These are phyloP conservation scores for Nakaseomyces nivariensis DNA, from an alignment of 1,139 yeast genomes.

Conservation along the genomic window DNA sequence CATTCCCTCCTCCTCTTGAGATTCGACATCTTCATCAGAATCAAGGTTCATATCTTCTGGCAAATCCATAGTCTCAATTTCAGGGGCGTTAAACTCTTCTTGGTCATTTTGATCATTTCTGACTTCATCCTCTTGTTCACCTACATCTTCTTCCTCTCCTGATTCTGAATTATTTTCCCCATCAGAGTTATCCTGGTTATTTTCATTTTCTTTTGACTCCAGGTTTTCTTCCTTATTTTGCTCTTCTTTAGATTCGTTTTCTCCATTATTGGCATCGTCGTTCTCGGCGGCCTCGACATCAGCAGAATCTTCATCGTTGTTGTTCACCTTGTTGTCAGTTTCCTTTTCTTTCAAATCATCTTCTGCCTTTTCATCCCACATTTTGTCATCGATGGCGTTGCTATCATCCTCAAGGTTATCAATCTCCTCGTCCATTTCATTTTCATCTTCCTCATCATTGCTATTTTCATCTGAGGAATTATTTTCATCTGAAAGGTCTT, in stretches of 20 bases:
- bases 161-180: conserved; percentile 55
- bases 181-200: conserved; percentile 39
- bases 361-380: conserved; percentile 94
- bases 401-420: conserved; percentile 93
- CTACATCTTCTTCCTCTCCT: conserved; percentile 61
- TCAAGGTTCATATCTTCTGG: conserved; percentile 85
- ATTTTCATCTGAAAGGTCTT: conserved; percentile 66
- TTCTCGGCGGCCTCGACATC: conserved; percentile 58
- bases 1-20: conserved; percentile 31
- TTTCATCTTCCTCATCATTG: conserved; percentile 40
- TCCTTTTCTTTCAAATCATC: conserved; percentile 67
- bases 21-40: conserved; percentile 51
- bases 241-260: conserved; percentile 27
- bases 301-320: conserved; percentile 41
- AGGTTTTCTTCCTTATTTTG: conserved; percentile 33
- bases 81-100: conserved; percentile 64
- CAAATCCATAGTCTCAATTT: conserved; percentile 67
- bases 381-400: conserved; percentile 90
- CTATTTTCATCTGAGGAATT: conserved; percentile 49
- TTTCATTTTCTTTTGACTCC: conserved; percentile 30
- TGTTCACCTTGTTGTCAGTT: conserved; percentile 56
- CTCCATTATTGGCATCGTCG: conserved; percentile 32
- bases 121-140: conserved; percentile 72
- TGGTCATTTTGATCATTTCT: conserved; percentile 63
- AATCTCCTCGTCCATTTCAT: conserved; percentile 76